These are phyloP conservation scores for Lippia alba DNA, from an alignment of 305 asterid species.

Conservation along the genomic window DNA sequence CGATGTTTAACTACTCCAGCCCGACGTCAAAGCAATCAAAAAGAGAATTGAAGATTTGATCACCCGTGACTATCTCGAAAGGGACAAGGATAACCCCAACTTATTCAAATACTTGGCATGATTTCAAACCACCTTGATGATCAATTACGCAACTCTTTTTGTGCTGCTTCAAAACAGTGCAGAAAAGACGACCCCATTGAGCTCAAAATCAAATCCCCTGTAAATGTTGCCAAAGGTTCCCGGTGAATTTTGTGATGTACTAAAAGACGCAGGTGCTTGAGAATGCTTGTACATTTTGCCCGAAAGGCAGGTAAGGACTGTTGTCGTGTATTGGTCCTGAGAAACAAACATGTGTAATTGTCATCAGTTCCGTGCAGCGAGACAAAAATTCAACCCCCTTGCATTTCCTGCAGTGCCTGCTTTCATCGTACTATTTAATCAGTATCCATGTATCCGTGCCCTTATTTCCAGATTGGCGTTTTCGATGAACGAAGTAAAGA, in stretches of 20 bases:
- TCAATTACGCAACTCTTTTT: slow-evolving; percentile 18
- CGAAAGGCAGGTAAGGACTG: slow-evolving; percentile 5
- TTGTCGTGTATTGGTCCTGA: neutral
- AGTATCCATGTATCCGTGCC: neutral
- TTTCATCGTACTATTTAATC: neutral
- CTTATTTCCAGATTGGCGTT: slow-evolving; percentile 13
- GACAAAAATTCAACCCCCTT: neutral
- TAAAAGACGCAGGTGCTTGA: slow-evolving; percentile 24
- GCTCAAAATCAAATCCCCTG: slow-evolving; percentile 19
- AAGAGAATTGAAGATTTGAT: slow-evolving; percentile 88
- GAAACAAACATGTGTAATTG: slow-evolving; percentile 7
- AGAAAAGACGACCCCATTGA: neutral
- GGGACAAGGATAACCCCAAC: slow-evolving; percentile 82
- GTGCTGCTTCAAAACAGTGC: slow-evolving; percentile 24
- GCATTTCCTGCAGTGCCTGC: neutral
- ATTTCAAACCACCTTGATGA: slow-evolving; percentile 13
- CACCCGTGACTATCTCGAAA: slow-evolving; percentile 78
- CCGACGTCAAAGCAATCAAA: slow-evolving; percentile 87
- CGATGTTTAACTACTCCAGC: slow-evolving; percentile 46
- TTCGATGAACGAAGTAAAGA: slow-evolving; percentile 24
- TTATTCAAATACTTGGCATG: slow-evolving; percentile 80
- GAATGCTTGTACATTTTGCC: slow-evolving; percentile 38
- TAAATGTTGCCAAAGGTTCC: slow-evolving; percentile 26
- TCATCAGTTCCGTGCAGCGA: neutral
- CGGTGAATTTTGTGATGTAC: slow-evolving; percentile 16